Evolutionary conservation across 2,329 filamentous ascomycete genomes (phyloP).

Genomic region (Curvularia verruculosa): DNA sequence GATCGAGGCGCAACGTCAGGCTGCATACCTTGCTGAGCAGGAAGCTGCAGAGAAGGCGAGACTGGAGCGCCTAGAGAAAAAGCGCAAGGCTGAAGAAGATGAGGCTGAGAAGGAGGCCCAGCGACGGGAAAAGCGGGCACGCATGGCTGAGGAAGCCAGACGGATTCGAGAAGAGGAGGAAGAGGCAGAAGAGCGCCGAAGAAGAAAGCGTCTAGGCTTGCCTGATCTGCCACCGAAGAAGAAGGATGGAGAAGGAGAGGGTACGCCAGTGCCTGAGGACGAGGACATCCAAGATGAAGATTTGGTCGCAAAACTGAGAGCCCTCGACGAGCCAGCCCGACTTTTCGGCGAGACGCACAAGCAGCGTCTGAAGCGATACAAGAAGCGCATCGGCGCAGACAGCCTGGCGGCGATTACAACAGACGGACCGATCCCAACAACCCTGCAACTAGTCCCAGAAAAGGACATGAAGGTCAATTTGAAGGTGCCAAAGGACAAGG

Average conservation of each 20-base stretch:
- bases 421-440: slow-evolving; percentile 85
- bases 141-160: slow-evolving; percentile 80
- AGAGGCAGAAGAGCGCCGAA: slow-evolving; percentile 71
- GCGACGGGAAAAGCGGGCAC: slow-evolving; percentile 81
- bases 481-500: slow-evolving; percentile 66
- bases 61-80: slow-evolving; percentile 71
- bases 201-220: slow-evolving; percentile 78
- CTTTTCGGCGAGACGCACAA: slow-evolving; percentile 84
- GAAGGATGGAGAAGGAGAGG: slow-evolving; percentile 54
- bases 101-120: slow-evolving; percentile 70
- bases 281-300: slow-evolving; percentile 75
- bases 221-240: slow-evolving; percentile 69
- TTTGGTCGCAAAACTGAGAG: slow-evolving; percentile 70
- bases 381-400: slow-evolving; percentile 60
- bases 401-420: slow-evolving; percentile 59
- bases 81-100: slow-evolving; percentile 90
- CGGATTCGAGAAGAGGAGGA: slow-evolving; percentile 73
- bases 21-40: slow-evolving; percentile 82
- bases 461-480: slow-evolving; percentile 82
- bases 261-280: slow-evolving; percentile 49
- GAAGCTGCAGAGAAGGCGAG: slow-evolving; percentile 74
- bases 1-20: slow-evolving; percentile 79
- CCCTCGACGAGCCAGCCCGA: slow-evolving; percentile 71
- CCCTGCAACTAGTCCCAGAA: slow-evolving; percentile 77
- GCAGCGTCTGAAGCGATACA: slow-evolving; percentile 72